A percentile compares a stretch with the other conserved stretches of the same genome.
Conservation (phyloP, 345 rosid genomes). For the Anastatica hierochuntica region DNA sequence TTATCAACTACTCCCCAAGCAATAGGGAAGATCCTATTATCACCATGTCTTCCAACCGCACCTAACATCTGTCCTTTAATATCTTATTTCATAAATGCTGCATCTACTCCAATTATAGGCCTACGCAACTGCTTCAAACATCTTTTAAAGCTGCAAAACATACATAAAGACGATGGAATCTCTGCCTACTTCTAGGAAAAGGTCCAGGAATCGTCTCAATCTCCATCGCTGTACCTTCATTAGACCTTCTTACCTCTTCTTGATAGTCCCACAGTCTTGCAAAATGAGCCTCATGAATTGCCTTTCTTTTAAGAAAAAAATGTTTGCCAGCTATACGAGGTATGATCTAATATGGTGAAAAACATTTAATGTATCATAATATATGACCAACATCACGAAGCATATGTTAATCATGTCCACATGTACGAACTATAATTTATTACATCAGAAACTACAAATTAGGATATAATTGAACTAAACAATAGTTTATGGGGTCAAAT, state of each 20-base stretch:
- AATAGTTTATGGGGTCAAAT: too few relatives aligned
- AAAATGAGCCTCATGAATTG: not conserved
- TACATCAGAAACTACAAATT: too few relatives aligned
- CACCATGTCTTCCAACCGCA: not conserved
- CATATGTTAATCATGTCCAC: too few relatives aligned
- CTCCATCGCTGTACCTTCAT: not conserved
- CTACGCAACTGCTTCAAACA: not conserved
- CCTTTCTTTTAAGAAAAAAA: too few relatives aligned
- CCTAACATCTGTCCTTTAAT: not conserved
- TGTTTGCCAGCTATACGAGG: too few relatives aligned
- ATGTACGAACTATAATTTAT: too few relatives aligned
- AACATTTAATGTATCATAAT: too few relatives aligned
- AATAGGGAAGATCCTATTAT: not conserved
- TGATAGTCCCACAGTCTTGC: not conserved
- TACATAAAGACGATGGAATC: not conserved
- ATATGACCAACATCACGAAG: too few relatives aligned
- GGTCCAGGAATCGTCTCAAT: not conserved
- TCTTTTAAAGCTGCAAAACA: not conserved
- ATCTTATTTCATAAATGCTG: not conserved
- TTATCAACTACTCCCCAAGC: not conserved
- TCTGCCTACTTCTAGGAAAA: too few relatives aligned
- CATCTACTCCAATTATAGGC: not conserved
- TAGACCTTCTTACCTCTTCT: not conserved
- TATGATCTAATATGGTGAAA: too few relatives aligned
- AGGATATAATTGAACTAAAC: too few relatives aligned